A percentile compares a stretch with the other conserved stretches of the same genome.
Conservation (phyloP, 208 protist species). For the Trypanosoma caninum region DNA sequence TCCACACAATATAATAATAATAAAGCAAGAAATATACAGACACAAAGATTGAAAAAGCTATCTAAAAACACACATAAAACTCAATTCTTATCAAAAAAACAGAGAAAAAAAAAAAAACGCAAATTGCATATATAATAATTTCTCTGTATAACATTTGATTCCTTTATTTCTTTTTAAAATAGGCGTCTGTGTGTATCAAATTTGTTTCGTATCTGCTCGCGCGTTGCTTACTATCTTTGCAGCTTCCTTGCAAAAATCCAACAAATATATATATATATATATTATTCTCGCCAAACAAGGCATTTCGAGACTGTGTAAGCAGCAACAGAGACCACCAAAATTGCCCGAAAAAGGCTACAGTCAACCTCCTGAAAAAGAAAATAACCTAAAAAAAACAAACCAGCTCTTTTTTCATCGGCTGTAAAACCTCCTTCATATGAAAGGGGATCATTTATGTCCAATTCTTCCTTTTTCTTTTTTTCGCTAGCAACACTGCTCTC, state of each 20-base stretch:
- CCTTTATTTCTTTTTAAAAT: too few species aligned
- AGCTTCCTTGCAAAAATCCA: too few species aligned
- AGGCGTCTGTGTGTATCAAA: too few species aligned
- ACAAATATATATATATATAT: background rate
- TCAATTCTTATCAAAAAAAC: background rate
- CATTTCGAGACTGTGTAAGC: background rate
- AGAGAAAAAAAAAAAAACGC: background rate
- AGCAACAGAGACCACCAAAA: slow-evolving; percentile 10
- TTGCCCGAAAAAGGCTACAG: slow-evolving; percentile 2
- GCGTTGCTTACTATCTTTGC: too few species aligned
- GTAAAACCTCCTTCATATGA: background rate
- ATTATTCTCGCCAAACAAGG: too few species aligned
- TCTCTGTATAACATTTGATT: too few species aligned
- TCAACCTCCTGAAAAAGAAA: slow-evolving; percentile 30
- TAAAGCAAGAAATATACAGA: too few species aligned
- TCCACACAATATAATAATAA: too few species aligned
- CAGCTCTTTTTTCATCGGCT: slow-evolving; percentile 20
- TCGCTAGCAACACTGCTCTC: background rate
- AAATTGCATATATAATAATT: background rate
- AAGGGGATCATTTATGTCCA: background rate
- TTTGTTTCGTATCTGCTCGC: too few species aligned
- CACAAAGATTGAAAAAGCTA: too few species aligned
- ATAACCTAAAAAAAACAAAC: slow-evolving; percentile 22
- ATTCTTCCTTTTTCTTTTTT: background rate
- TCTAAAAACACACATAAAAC: too few species aligned